These are phyloP conservation scores for Neurospora sp. DNA, from an alignment of 495 filamentous ascomycete genomes.

Conservation along the genomic window DNA sequence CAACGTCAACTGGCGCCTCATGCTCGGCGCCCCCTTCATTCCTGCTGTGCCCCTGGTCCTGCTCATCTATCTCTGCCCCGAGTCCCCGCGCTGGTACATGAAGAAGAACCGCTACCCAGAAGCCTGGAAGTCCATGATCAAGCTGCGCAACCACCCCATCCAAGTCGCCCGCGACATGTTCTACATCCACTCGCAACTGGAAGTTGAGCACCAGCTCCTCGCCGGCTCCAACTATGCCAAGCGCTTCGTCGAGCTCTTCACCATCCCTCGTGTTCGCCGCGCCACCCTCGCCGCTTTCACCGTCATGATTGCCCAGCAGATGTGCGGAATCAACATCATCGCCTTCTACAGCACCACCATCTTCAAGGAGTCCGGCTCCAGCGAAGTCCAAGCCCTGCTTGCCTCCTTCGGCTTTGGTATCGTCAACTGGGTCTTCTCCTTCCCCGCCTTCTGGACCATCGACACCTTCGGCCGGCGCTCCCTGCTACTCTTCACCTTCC, in stretches of 20 bases:
- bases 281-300: constrained; percentile 51
- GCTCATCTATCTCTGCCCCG: constrained; percentile 64
- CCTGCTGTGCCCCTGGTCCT: constrained; percentile 57
- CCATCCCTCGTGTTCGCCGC: constrained; percentile 49
- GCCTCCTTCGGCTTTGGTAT: constrained; percentile 72
- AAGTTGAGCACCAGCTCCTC: constrained; percentile 29
- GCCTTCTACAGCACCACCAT: constrained; percentile 78
- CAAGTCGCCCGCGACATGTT: constrained; percentile 72
- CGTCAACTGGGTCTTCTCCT: constrained; percentile 77
- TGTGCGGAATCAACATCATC: constrained; percentile 80
- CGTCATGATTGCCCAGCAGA: constrained; percentile 74
- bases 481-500: constrained; percentile 76
- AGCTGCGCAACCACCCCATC: constrained; percentile 52
- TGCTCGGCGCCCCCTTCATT: constrained; percentile 67
- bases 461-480: constrained; percentile 73
- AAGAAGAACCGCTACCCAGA: constrained; percentile 51
- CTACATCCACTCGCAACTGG: constrained; percentile 53
- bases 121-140: constrained; percentile 51
- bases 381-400: constrained; percentile 48
- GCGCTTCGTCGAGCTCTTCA: constrained; percentile 49
- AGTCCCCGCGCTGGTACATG: constrained; percentile 56
- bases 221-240: constrained; percentile 33
- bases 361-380: constrained; percentile 54
- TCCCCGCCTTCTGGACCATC: constrained; percentile 74
- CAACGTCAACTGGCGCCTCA: constrained; percentile 60